Evolutionary conservation across 768 basidiomycete genomes (phyloP), one percentile per base, ranked within the genome.

Genomic region (Agrocybe pediades): DNA sequence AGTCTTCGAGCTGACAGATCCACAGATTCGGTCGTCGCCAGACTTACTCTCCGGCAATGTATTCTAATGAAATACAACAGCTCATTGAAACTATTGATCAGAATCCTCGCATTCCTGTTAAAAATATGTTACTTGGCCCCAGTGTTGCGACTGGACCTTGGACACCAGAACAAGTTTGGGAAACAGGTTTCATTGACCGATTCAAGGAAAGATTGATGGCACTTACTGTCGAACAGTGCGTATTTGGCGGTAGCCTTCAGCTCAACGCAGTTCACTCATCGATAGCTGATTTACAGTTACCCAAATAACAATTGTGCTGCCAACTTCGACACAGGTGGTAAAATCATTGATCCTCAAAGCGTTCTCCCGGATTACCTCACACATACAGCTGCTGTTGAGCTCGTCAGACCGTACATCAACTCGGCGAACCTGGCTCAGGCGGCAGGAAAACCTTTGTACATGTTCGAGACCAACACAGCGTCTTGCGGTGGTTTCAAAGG

Each of bases 381-480:
- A 24, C 91, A 93, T 63, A 71, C 75, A 2, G 70, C 81, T 6
- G 81, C 79, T 3, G 67, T 74, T 20, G 62, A 63, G 23, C 71
- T 90, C 16, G 77, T 85, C 16, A 45, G 55, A 2, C 72, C 74
- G 5, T 92, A 90, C 65, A 60, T 80, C 13, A 71, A 73, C 47
- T 78, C 82, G 0, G 73, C 81, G 1, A 57, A 57, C 48, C 73
- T 78, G 8, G 84, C 84, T 0, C 71, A 72, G 40, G 67, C 66
- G 0, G 64, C 67, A 0, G 67, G 69, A 1, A 80, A 78, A 61
- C 81, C 79, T 0, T 71, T 88, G 54, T 65, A 86, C 41, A 86
- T 90, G 84, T 80, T 88, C 54, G 87, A 90, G 64, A 87, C 84
- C 5, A 88, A 88, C 60, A 81, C 81, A 0, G 85, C 85, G 6